Conservation (phyloP, 768 basidiomycete genomes). For the Lactarius pseudohatsudake region DNA sequence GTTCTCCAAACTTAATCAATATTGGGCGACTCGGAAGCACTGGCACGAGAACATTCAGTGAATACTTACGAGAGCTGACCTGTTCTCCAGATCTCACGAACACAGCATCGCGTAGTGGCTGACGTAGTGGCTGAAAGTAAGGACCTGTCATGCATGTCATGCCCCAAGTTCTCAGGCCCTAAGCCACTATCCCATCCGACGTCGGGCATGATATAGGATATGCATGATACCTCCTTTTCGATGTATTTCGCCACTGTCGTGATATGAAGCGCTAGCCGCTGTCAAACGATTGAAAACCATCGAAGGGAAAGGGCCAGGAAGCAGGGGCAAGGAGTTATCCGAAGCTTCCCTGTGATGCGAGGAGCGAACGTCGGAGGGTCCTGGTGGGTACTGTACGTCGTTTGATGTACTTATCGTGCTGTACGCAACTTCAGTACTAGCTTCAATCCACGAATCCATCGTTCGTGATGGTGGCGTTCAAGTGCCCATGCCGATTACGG, state of each 20-base stretch:
- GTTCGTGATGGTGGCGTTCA: slow-evolving; percentile 11
- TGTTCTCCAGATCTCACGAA: neutral
- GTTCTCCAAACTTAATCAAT: neutral
- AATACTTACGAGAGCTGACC: neutral
- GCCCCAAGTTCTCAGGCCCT: neutral
- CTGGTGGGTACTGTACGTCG: neutral
- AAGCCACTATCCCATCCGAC: neutral
- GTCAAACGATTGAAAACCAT: neutral
- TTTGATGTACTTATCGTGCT: neutral
- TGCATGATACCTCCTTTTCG: neutral
- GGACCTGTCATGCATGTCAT: neutral
- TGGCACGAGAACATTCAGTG: neutral
- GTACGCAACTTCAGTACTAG: no score
- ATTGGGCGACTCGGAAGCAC: neutral
- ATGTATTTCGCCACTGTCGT: neutral
- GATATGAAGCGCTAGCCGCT: slow-evolving; percentile 1
- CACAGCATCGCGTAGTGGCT: neutral
- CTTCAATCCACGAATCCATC: neutral
- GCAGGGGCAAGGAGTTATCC: neutral
- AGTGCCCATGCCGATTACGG: slow-evolving; percentile 8
- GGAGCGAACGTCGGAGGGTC: slow-evolving; percentile 6
- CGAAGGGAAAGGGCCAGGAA: neutral
- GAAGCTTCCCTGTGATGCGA: neutral
- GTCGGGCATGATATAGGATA: neutral
- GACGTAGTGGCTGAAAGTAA: neutral